Evolutionary conservation across 2,329 filamentous ascomycete species (phyloP), one percentile per base, ranked within the genome.

Genomic region (Trichoderma oligosporum): DNA sequence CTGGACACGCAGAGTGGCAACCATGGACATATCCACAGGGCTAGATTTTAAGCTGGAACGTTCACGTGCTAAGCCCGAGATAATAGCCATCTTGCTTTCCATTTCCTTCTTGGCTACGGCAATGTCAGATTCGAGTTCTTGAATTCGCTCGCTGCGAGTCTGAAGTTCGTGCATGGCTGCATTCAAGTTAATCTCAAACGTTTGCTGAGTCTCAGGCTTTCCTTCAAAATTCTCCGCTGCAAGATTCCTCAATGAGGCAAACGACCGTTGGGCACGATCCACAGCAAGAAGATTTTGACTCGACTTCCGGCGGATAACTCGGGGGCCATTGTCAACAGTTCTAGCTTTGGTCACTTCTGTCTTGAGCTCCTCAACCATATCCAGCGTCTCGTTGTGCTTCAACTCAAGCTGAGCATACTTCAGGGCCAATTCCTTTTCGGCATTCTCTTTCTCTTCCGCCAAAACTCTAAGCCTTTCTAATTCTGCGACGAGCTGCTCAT

Each of bases 61-160:
- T 73, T 99, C 95, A 54, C 94, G 87, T 3, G 94, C 96, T 61
- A 99, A 79, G 6, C 94, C 94, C 27, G 91, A 90, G 65, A 99
- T 97, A 68, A 99, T 92, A 27, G 90, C 89, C 78, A 93, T 91
- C 82, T 99, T 99, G 61, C 83, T 86, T 69, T 99, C 94, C 87
- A 97, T 96, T 72, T 99, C 94, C 76, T 91, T 96, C 77, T 90
- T 94, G 20, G 91, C 84, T 4, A 84, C 86, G 24, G 85, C 78
- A 57, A 97, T 83, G 64, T 96, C 93, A 5, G 85, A 85, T 71
- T 99, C 94, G 12, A 99, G 79, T 65, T 92, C 86, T 67, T 95
- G 89, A 53, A 97, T 92, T 25, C 92, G 86, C 70, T 97, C 92
- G 36, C 92, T 92, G 39, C 92, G 85, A 8, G 81, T 81, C 62